Conservation (phyloP, 371 early-diverging fungal species). For the Capillidium heterosporum region DNA sequence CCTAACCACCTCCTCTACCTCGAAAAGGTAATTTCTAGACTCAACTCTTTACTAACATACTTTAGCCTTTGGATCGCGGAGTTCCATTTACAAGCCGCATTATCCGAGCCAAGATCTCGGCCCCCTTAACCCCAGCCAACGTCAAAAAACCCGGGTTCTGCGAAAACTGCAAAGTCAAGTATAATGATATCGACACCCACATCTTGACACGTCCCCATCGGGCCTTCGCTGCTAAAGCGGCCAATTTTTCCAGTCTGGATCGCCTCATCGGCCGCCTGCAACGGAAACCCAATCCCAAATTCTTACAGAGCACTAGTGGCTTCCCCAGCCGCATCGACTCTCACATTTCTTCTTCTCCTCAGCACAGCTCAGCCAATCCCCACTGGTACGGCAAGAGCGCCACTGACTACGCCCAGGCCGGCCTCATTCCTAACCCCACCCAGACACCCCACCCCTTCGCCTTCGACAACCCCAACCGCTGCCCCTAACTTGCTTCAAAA, state of each 20-base stretch:
- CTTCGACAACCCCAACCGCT: too few species aligned
- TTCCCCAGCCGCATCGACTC: background rate
- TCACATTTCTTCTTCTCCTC: conserved; percentile 1
- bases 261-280: background rate
- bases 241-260: conserved; percentile 5
- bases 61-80: background rate
- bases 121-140: background rate
- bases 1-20: background rate
- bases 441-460: background rate
- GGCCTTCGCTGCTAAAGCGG: background rate
- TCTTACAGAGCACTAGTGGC: background rate
- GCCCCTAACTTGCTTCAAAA: too few species aligned
- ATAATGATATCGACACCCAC: conserved; percentile 4
- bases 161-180: conserved; percentile 5
- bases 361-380: background rate
- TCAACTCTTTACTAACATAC: too few species aligned
- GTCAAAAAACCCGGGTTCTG: conserved; percentile 7
- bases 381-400: conserved; percentile 7
- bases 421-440: too few species aligned
- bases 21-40: background rate
- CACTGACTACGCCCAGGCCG: background rate
- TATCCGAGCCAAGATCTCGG: background rate
- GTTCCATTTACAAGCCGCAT: background rate
- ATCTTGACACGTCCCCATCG: background rate
- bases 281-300: background rate